A percentile compares a stretch with the other conserved stretches of the same genome.
Conservation (phyloP, 2,329 filamentous ascomycete genomes). For the Rutstroemia sp. region DNA sequence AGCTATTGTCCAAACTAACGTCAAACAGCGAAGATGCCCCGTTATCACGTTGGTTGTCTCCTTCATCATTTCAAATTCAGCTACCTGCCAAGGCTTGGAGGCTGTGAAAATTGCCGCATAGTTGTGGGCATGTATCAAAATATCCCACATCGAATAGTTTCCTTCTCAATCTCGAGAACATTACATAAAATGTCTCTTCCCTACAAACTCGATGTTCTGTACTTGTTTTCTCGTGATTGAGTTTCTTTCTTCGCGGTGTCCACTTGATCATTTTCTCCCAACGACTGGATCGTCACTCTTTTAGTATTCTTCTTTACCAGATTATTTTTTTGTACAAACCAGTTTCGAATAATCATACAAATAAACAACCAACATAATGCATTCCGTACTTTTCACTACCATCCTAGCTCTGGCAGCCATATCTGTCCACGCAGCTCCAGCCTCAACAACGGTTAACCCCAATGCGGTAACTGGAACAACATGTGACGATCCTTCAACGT, state of each 20-base stretch:
- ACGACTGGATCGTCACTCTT: constrained; percentile 1
- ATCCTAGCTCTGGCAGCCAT: not conserved
- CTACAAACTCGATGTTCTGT: not conserved
- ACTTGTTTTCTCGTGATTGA: not conserved
- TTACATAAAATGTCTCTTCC: not conserved
- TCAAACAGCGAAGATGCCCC: not conserved
- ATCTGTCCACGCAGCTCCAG: not conserved
- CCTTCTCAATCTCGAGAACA: not conserved
- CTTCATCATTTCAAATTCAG: not conserved
- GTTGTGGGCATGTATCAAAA: not conserved
- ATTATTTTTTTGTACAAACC: not conserved
- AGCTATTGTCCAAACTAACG: not conserved
- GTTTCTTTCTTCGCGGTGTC: not conserved
- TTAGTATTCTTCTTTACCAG: not conserved
- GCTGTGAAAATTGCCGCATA: not conserved
- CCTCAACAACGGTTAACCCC: constrained; percentile 22
- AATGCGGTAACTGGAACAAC: constrained; percentile 29
- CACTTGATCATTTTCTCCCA: not conserved
- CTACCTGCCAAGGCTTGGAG: not conserved
- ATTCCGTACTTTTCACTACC: not conserved
- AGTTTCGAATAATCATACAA: not conserved
- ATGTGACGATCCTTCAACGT: constrained; percentile 28
- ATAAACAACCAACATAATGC: not conserved
- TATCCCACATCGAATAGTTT: not conserved
- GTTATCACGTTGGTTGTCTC: not conserved